phyloP scores from a whole-genome alignment of 495 filamentous ascomycete genomes.

The Penicillium waksmanii region DNA sequence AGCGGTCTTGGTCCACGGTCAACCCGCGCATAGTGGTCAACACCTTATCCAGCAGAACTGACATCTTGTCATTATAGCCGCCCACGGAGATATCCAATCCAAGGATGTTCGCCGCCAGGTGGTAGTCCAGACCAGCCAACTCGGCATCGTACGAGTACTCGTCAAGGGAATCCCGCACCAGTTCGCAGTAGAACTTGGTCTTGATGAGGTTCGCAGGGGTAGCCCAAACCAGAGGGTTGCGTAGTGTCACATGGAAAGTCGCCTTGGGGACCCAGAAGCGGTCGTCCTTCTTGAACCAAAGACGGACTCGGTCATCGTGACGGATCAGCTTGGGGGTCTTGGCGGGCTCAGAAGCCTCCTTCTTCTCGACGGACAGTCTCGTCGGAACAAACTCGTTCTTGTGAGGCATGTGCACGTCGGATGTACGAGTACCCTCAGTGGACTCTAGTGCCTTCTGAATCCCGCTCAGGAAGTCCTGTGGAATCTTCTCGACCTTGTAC shows the following conservation, averaged over 20 bases:
- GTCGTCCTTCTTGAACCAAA: constrained; percentile 99
- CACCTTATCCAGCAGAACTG: constrained; percentile 89
- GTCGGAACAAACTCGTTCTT: constrained; percentile 97
- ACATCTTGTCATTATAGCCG: constrained; percentile 96
- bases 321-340: constrained; percentile 83
- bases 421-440: constrained; percentile 59
- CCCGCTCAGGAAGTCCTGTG: constrained; percentile 69
- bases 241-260: constrained; percentile 76
- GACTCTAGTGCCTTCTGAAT: constrained; percentile 66
- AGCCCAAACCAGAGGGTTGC: constrained; percentile 75
- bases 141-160: constrained; percentile 98
- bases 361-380: constrained; percentile 92
- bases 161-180: constrained; percentile 85
- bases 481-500: constrained; percentile 83
- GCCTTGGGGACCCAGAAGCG: constrained; percentile 98
- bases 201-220: constrained; percentile 80
- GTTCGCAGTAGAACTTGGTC: constrained; percentile 78
- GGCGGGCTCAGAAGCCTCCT: constrained; percentile 73
- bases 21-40: constrained; percentile 84
- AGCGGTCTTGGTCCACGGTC: constrained; percentile 79
- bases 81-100: constrained; percentile 80
- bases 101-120: constrained; percentile 65
- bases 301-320: constrained; percentile 77
- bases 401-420: constrained; percentile 83
- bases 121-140: constrained; percentile 87